These are phyloP conservation scores for Pseudogymnoascus sp. DNA, from an alignment of 2,329 filamentous ascomycete genomes.

Conservation along the genomic window DNA sequence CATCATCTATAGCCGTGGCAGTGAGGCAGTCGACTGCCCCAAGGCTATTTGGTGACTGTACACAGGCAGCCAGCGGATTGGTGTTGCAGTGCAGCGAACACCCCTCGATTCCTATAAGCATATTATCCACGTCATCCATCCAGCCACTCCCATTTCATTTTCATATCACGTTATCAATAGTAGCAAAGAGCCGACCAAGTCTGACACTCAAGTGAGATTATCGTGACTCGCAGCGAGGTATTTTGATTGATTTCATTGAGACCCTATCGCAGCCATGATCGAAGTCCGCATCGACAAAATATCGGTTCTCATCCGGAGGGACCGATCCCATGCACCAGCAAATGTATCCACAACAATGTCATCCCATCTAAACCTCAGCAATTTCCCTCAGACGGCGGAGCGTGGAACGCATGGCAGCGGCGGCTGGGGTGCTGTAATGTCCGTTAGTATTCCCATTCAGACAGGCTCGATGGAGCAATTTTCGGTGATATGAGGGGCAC, in stretches of 20 bases:
- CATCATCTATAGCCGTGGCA: neutral
- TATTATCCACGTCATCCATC: slow-evolving; percentile 6
- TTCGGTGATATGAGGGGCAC: slow-evolving; percentile 38
- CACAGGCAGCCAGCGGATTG: neutral
- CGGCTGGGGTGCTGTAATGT: slow-evolving; percentile 69
- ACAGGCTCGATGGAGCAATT: neutral
- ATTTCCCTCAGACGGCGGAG: slow-evolving; percentile 97
- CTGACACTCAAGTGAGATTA: neutral
- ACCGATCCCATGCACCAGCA: slow-evolving; percentile 30
- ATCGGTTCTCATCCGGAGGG: slow-evolving; percentile 17
- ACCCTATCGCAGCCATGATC: slow-evolving; percentile 18
- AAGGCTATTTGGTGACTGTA: neutral
- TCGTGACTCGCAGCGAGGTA: slow-evolving; percentile 12
- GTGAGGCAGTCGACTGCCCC: neutral
- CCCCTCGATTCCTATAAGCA: neutral
- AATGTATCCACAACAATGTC: slow-evolving; percentile 26
- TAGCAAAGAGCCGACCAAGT: neutral
- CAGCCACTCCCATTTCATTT: neutral
- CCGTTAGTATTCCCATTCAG: slow-evolving; percentile 3
- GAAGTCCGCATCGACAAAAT: slow-evolving; percentile 23
- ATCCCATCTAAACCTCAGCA: slow-evolving; percentile 72
- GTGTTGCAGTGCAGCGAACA: neutral
- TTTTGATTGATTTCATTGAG: slow-evolving; percentile 20
- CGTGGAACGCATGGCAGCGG: slow-evolving; percentile 89
- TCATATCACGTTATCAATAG: slow-evolving; percentile 7